Evolutionary conservation across 2,329 filamentous ascomycete genomes (phyloP).

Genomic region (Calonectria hawksworthii): DNA sequence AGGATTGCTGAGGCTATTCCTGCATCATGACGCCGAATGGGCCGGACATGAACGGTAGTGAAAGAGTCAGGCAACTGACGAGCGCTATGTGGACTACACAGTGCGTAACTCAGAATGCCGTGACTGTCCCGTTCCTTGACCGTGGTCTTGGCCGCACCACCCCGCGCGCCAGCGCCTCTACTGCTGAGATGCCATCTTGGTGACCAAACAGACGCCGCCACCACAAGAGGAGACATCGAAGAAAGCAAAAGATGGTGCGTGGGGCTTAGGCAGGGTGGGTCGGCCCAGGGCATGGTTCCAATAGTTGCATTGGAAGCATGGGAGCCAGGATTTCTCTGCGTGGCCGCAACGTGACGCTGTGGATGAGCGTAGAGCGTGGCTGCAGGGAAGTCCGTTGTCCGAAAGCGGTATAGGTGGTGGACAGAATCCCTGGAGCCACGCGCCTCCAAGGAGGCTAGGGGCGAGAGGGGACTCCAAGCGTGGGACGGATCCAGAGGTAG

Average conservation of each 20-base stretch:
- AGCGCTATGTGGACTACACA: conserved; percentile 3
- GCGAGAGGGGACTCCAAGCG: conserved; percentile 13
- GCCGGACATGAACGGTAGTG: not conserved
- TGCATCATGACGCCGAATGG: not conserved
- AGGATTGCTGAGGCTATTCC: not conserved
- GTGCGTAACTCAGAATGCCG: conserved; percentile 5
- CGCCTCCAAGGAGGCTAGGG: conserved; percentile 46
- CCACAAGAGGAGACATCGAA: conserved; percentile 18
- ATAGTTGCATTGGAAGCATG: conserved; percentile 37
- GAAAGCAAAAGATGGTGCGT: conserved; percentile 31
- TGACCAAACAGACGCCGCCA: conserved; percentile 6
- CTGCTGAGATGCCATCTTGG: conserved; percentile 11
- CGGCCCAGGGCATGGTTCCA: conserved; percentile 28
- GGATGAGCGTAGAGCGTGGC: conserved; percentile 45
- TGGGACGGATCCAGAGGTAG: conserved; percentile 24
- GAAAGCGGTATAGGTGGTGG: conserved; percentile 44
- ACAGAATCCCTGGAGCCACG: conserved; percentile 55
- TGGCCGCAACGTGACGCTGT: conserved; percentile 50
- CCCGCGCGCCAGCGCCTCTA: not conserved
- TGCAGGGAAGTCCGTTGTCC: conserved; percentile 42
- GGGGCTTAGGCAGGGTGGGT: conserved; percentile 39
- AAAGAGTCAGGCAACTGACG: not conserved
- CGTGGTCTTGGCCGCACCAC: not conserved
- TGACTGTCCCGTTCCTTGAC: conserved; percentile 13
- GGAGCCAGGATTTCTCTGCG: conserved; percentile 42